Evolutionary conservation across 176 grass and related monocot genomes (phyloP).

Genomic region (Poa annua): DNA sequence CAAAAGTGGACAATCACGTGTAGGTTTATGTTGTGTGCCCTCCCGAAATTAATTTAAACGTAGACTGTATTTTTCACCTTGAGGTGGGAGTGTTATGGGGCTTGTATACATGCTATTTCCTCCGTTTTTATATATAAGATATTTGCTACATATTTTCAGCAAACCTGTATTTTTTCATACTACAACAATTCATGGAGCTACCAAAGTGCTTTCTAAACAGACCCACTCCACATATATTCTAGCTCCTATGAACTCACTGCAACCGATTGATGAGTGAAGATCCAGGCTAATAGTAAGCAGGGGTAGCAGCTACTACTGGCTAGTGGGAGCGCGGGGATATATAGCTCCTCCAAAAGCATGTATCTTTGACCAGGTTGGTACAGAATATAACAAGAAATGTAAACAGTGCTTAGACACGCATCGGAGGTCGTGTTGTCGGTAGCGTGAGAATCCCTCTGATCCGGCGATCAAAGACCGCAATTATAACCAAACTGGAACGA

Average conservation of each 20-base stretch:
- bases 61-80: neutral
- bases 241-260: neutral
- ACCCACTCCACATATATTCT: too few relatives aligned
- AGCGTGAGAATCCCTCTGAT: slow-evolving; percentile 72
- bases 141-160: too few relatives aligned
- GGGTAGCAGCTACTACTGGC: neutral
- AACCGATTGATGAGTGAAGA: too few relatives aligned
- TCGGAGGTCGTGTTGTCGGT: slow-evolving; percentile 41
- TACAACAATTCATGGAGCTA: too few relatives aligned
- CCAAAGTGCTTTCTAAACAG: too few relatives aligned
- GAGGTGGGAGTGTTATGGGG: too few relatives aligned
- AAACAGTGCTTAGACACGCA: slow-evolving; percentile 18
- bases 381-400: neutral
- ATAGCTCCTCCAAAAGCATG: slow-evolving; percentile 31
- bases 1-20: neutral
- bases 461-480: neutral
- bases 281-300: neutral
- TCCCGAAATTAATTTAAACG: neutral
- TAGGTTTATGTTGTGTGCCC: neutral
- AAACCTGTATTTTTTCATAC: too few relatives aligned
- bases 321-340: neutral
- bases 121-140: too few relatives aligned
- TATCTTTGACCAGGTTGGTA: slow-evolving; percentile 56
- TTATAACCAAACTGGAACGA: neutral
- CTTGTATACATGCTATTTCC: neutral